Evolutionary conservation across 164 flowering plant species (phyloP), one percentile per base, ranked within the genome.

Genomic region (Vitis labrusca): DNA sequence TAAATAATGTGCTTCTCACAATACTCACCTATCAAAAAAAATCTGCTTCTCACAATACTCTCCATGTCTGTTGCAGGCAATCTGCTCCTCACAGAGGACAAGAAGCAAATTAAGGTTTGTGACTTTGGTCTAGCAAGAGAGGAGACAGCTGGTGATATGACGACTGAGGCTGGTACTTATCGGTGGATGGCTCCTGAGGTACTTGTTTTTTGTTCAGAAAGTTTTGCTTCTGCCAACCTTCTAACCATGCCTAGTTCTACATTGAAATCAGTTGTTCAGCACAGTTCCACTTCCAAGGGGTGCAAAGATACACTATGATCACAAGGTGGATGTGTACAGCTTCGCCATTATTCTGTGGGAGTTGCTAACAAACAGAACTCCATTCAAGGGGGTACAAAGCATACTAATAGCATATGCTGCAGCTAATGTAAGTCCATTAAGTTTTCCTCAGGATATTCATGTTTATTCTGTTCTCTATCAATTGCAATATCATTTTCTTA

Each of bases 171-270:
- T 44, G 97, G 97, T 50, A 91, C 97, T 3, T 86, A 85, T 63
- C 83, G 91, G 6, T 91, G 94, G 94, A 91, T 91, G 97, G 97
- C 97, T 69, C 97, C 97, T 53, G 97, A 91, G 93, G 92, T 91
- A 76, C 29, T 51, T 61, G 14, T 29, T 48, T 13, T 53, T 65
- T 61, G 19, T 66, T 63, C 16, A 70, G 64, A 66, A 9, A 47
- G 15, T 51, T 60, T 10, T 48, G 12, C 12, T 27, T 29, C 57
- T 2, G 48, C 8, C 44, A 63, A 49, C 29, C 10, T 44, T 62
- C 12, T 11, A 7, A 9, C 11, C 16, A 13, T 47, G 27, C 68
- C 63, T 74, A 47, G 52, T 61, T 69, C 48, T 54, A 63, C 55
- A 19, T 65, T 48, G 59, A 48, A 59, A 56, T 60, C 83, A 91